Evolutionary conservation across 2,329 filamentous ascomycete genomes (phyloP), one percentile per base, ranked within the genome.

Genomic region (Verticillium isaacii): DNA sequence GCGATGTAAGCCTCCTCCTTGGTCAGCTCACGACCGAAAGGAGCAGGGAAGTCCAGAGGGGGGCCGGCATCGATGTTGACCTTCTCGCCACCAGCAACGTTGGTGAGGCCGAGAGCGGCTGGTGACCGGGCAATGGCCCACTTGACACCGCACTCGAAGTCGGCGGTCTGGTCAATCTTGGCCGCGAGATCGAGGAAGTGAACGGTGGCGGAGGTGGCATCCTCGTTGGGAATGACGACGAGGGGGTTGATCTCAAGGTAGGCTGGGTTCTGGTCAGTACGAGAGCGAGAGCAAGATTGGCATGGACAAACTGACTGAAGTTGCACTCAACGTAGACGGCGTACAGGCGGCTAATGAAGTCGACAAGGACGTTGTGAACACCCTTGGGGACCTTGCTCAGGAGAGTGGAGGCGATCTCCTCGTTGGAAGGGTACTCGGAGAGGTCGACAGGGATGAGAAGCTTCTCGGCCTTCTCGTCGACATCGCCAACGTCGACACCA

Each of bases 191-290:
- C 95, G 70, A 99, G 88, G 89, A 99, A 99, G 87, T 97, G 87
- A 60, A 99, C 95, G 52, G 93, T 90, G 62, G 95, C 95, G 63
- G 93, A 97, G 69, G 94, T 98, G 75, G 86, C 90, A 71, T 93
- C 89, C 68, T 86, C 89, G 78, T 98, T 98, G 78, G 95, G 95
- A 72, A 99, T 94, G 76, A 97, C 95, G 65, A 99, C 95, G 67
- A 99, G 84, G 70, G 95, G 95, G 88, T 99, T 99, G 85, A 99
- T 99, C 82, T 99, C 95, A 71, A 99, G 92, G 84, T 99, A 99
- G 74, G 95, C 54, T 56, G 32, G 6, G 14, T 9, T 17, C 12
- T 12, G 17, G 54, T 56, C 29, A 56, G 54, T 25, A 56, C 14
- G 19, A 7, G 25, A 32, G 11, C 23, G 29, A 56, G 25, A 9